Evolutionary conservation across 2,329 filamentous ascomycete species (phyloP), one percentile per base, ranked within the genome.

Genomic region (Juglanconis juglandina): DNA sequence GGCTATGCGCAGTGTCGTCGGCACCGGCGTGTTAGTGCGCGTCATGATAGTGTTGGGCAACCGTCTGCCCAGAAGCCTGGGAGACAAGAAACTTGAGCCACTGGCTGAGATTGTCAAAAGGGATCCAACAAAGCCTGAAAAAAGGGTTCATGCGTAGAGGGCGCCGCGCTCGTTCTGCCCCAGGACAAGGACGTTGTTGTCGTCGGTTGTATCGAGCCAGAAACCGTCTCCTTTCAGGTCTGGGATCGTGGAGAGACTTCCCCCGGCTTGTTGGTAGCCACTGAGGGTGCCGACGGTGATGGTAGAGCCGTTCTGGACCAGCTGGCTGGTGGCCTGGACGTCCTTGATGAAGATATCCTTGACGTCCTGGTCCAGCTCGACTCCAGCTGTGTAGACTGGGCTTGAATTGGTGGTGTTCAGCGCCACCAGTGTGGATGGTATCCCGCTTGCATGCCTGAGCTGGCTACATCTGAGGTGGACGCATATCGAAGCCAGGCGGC

Each of bases 131-230:
- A 24, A 24, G 24, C 24, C 24, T 24, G 24, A 24, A 24, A 24
- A 24, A 24, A 24, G 24, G 24, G 24, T 24, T 24, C 24, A 24
- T 47, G 17, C 44, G 65, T 90, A 90, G 1, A 91, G 77, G 4
- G 86, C 84, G 11, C 86, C 88, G 0, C 87, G 81, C 67, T 89
- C 85, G 65, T 88, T 89, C 62, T 84, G 78, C 0, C 87, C 87
- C 1, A 89, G 68, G 53, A 90, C 89, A 41, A 80, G 74, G 30
- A 88, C 79, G 0, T 71, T 72, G 41, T 9, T 47, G 1, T 72
- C 66, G 8, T 73, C 75, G 5, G 73, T 73, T 5, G 76, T 81
- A 64, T 73, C 79, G 35, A 90, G 76, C 75, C 80, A 87, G 71
- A 85, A 90, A 3, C 87, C 87, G 66, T 87, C 85, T 11, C 79